Evolutionary conservation across 371 early-diverging fungal genomes (phyloP).

Genomic region (Mucor ambiguus): DNA sequence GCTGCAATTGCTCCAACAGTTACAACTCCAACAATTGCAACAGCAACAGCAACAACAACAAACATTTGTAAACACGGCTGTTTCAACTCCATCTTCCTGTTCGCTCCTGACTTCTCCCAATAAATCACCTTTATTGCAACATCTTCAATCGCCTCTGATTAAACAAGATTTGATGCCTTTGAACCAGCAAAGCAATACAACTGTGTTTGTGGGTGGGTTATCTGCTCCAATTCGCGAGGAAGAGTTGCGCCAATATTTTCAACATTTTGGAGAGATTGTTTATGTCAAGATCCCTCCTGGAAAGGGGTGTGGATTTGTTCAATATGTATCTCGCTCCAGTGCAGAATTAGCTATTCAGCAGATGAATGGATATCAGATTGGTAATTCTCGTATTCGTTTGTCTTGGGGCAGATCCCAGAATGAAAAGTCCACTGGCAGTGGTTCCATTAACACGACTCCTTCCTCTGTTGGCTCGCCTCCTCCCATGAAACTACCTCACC

Average conservation of each 20-base stretch:
- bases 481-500: not conserved
- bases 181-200: constrained; percentile 53
- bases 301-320: constrained; percentile 94
- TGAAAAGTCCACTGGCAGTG: not conserved
- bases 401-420: constrained; percentile 80
- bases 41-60: constrained; percentile 1
- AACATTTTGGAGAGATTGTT: constrained; percentile 86
- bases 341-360: constrained; percentile 88
- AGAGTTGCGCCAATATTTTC: constrained; percentile 77
- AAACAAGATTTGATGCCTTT: constrained; percentile 59
- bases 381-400: constrained; percentile 80
- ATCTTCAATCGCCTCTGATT: constrained; percentile 5
- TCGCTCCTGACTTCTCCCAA: constrained; percentile 13
- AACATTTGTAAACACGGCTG: not conserved
- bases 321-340: constrained; percentile 73
- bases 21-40: constrained; percentile 4
- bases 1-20: constrained; percentile 8
- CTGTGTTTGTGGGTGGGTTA: constrained; percentile 93
- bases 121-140: constrained; percentile 18
- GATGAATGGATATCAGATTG: constrained; percentile 85
- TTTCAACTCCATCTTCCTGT: constrained; percentile 14
- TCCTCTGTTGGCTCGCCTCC: not conserved
- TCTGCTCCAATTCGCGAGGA: constrained; percentile 77
- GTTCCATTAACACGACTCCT: not conserved
- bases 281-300: constrained; percentile 93